Evolutionary conservation across 768 basidiomycete species (phyloP).

Genomic region (Boletellus emodensis): DNA sequence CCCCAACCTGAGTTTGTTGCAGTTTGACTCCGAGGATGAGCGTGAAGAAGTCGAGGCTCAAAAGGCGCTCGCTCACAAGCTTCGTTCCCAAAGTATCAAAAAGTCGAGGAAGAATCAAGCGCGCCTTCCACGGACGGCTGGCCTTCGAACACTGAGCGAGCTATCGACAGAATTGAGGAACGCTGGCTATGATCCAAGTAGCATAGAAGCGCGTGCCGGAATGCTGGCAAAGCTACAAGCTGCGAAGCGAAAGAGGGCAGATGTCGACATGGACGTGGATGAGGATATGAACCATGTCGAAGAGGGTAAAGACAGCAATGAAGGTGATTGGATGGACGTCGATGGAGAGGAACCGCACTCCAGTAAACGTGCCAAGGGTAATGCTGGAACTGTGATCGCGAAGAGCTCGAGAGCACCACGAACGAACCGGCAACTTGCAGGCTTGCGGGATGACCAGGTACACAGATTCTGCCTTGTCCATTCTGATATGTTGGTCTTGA

Average conservation of each 20-base stretch:
- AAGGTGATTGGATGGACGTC: slow-evolving; percentile 52
- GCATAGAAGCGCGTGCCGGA: slow-evolving; percentile 84
- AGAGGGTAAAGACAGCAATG: slow-evolving; percentile 35
- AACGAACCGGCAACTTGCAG: slow-evolving; percentile 71
- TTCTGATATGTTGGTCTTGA: neutral
- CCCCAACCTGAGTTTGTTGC: neutral
- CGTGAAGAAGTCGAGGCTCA: slow-evolving; percentile 66
- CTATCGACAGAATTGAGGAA: slow-evolving; percentile 78
- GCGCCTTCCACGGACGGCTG: slow-evolving; percentile 69
- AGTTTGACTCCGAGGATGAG: slow-evolving; percentile 70
- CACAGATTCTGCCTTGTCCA: neutral
- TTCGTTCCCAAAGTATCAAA: slow-evolving; percentile 73
- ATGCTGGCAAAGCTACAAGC: slow-evolving; percentile 70
- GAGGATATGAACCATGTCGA: slow-evolving; percentile 56
- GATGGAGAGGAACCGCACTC: slow-evolving; percentile 48
- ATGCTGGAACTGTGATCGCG: slow-evolving; percentile 53
- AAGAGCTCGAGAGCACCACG: slow-evolving; percentile 54
- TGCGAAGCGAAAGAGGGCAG: slow-evolving; percentile 60
- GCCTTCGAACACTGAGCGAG: slow-evolving; percentile 64
- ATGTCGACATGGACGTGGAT: slow-evolving; percentile 47
- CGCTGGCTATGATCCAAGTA: slow-evolving; percentile 85
- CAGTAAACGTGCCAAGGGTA: slow-evolving; percentile 59
- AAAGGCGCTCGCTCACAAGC: slow-evolving; percentile 58
- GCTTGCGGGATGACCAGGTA: slow-evolving; percentile 73
- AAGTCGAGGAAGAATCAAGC: slow-evolving; percentile 84